phyloP scores from a whole-genome alignment of 371 early-diverging fungal species.

The Mortierella sp. region DNA sequence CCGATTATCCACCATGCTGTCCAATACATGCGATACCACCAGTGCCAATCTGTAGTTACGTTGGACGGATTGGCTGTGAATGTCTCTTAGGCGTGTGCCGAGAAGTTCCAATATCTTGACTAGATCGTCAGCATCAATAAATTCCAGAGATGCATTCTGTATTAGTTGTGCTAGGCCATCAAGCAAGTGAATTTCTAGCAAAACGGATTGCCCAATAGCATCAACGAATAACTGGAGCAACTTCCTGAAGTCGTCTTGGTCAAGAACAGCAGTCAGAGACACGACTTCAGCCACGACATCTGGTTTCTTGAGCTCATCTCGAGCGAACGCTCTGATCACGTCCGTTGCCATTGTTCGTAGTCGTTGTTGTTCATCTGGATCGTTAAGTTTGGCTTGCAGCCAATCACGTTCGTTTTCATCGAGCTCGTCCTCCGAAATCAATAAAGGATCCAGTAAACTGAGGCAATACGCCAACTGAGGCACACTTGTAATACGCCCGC shows the following conservation, averaged over 20 bases:
- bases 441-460: too few relatives aligned
- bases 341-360: constrained; percentile 3
- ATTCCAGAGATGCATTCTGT: neutral
- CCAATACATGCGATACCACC: constrained; percentile 4
- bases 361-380: constrained; percentile 16
- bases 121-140: constrained; percentile 13
- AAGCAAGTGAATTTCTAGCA: neutral
- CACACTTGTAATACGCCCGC: too few relatives aligned
- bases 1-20: neutral
- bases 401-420: neutral
- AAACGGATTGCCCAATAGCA: neutral
- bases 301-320: too few relatives aligned
- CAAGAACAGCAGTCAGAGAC: neutral
- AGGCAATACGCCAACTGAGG: too few relatives aligned
- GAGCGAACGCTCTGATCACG: neutral
- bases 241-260: constrained; percentile 5
- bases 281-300: too few relatives aligned
- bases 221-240: constrained; percentile 9
- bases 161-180: constrained; percentile 13
- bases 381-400: neutral
- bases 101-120: constrained; percentile 11
- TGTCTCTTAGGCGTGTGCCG: constrained; percentile 4
- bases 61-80: neutral
- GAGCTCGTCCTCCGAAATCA: neutral
- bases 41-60: neutral